phyloP scores from a whole-genome alignment of 306 rosid species.

The Nissolia schottii region DNA sequence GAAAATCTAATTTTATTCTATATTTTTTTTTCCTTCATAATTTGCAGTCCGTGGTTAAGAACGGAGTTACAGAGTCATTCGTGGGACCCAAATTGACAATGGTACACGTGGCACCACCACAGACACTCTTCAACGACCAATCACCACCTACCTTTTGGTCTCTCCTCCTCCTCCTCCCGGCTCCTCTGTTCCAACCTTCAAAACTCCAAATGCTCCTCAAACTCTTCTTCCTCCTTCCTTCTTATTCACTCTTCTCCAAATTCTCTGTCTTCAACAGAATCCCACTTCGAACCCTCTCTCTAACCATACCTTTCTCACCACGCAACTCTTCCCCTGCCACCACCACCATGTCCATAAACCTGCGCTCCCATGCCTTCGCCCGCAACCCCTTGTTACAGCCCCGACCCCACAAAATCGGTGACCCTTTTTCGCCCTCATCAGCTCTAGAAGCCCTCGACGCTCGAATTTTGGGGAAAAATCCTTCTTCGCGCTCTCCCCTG shows the following conservation, averaged over 20 bases:
- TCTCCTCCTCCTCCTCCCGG: neutral
- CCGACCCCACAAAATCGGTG: conserved; percentile 42
- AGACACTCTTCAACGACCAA: conserved; percentile 2
- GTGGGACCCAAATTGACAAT: neutral
- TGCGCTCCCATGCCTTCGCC: conserved; percentile 57
- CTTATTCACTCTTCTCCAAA: conserved; percentile 7
- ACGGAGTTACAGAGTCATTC: neutral
- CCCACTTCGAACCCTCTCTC: neutral
- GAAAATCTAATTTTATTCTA: neutral
- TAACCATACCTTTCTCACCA: conserved; percentile 10
- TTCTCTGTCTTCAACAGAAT: conserved; percentile 12
- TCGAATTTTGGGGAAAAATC: conserved; percentile 36
- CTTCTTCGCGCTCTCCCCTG: conserved; percentile 35
- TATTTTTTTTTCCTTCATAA: neutral
- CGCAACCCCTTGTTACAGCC: conserved; percentile 55
- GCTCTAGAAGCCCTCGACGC: conserved; percentile 61
- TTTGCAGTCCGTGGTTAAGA: neutral
- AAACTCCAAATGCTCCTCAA: neutral
- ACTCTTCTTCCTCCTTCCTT: conserved; percentile 29
- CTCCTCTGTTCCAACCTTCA: neutral
- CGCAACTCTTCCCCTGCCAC: conserved; percentile 5
- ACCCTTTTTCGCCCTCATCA: conserved; percentile 51
- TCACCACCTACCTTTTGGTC: neutral
- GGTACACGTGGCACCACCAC: conserved; percentile 26
- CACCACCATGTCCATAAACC: conserved; percentile 49